Evolutionary conservation across 331 rosid species (phyloP), one percentile per base, ranked within the genome.

Genomic region (Telfairia occidentalis): DNA sequence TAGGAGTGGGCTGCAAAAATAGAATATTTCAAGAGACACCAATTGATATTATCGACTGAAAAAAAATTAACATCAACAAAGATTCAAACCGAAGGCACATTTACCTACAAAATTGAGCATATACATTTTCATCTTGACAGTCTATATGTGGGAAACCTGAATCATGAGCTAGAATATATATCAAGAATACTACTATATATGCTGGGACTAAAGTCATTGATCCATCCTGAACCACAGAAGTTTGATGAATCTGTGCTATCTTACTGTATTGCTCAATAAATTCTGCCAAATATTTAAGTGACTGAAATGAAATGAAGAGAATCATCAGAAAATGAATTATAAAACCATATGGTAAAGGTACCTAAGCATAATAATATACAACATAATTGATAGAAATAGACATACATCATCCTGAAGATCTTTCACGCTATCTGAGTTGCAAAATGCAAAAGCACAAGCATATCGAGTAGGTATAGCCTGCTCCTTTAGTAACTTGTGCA

Each of bases 401-500:
- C 84, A 78, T 90, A 94, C 98, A 78, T 78, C 84, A 75, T 77
- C 85, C 76, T 75, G 89, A 65, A 89, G 78, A 80, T 88, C 90
- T 55, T 78, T 83, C 15, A 40, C 77, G 84, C 81, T 65, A 78
- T 88, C 88, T 37, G 83, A 83, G 76, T 78, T 70, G 60, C 85
- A 90, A 84, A 94, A 69, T 80, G 96, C 87, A 83, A 88, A 91
- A 78, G 90, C 91, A 79, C 98, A 88, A n/a, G 96, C 92, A 84
- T 86, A 94, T 79, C 96, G 90, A 75, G 77, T 87, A 73, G 98
- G 96, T 71, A 94, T 82, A 58, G 82, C 90, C 78, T 66, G 90
- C 86, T 87, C 88, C 90, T 86, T 90, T 83, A 94, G 77, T 78
- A 94, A 76, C 80, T 77, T 88, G 71, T 88, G 88, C 32, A 78